phyloP scores from a whole-genome alignment of 495 filamentous ascomycete species.

The Podospora pseudopauciseta region DNA sequence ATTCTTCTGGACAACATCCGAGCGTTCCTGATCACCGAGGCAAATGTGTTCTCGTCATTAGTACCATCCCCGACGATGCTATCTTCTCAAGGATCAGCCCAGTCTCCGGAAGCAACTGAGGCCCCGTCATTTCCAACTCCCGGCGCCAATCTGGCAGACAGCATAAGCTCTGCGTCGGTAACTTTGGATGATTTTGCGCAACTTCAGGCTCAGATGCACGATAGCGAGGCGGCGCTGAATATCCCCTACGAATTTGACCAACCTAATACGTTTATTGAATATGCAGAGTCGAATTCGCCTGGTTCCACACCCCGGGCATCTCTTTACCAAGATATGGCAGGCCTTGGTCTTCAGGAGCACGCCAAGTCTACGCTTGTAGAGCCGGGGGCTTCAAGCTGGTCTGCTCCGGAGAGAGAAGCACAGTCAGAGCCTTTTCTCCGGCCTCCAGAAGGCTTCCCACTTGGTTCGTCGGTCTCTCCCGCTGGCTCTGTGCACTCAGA shows the following conservation, averaged over 20 bases:
- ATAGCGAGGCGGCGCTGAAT: constrained; percentile 48
- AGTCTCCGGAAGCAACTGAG: constrained; percentile 34
- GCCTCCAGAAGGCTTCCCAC: constrained; percentile 15
- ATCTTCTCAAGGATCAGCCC: constrained; percentile 54
- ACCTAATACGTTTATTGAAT: constrained; percentile 23
- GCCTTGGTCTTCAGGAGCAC: constrained; percentile 18
- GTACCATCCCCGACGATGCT: constrained; percentile 57
- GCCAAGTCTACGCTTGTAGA: constrained; percentile 37
- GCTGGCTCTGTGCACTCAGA: constrained; percentile 24
- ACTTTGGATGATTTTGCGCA: constrained; percentile 29
- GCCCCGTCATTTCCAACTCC: constrained; percentile 20
- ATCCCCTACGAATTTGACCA: constrained; percentile 46
- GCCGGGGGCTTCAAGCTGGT: constrained; percentile 30
- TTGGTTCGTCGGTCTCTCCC: constrained; percentile 21
- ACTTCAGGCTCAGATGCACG: constrained; percentile 34
- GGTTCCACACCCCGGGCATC: constrained; percentile 47
- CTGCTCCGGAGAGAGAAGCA: constrained; percentile 26
- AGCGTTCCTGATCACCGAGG: constrained; percentile 65
- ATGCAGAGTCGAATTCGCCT: constrained; percentile 29
- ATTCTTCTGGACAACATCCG: constrained; percentile 61
- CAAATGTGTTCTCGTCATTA: constrained; percentile 66
- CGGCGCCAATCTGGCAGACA: constrained; percentile 14
- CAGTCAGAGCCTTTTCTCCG: constrained; percentile 40
- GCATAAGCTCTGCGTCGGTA: constrained; percentile 20
- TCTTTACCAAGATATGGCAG: constrained; percentile 27